Evolutionary conservation across 2,329 filamentous ascomycete species (phyloP), one percentile per base, ranked within the genome.

Genomic region (Fusarium equiseti): DNA sequence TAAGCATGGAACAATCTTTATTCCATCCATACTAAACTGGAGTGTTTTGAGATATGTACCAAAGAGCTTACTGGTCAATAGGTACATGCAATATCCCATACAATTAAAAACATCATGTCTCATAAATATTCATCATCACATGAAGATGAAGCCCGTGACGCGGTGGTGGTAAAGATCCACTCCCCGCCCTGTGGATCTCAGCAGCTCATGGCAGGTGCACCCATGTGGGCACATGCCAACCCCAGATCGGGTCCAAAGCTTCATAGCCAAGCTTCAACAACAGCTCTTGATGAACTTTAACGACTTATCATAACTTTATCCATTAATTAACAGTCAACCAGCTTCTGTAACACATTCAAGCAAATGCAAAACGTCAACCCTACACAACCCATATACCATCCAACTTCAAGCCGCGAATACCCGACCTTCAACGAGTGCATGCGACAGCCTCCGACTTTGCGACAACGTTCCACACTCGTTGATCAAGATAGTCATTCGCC

Each of bases 161-260:
- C 52, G 44, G 32, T 58, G 3, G 44, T 48, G 31, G 59, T 67
- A 54, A 44, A 55, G 62, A 59, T 68, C 68, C 68, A 71, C 64
- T 64, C 68, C 68, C 59, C 59, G 43, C 68, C 46, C 46, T 54
- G 59, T 65, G 59, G 68, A 71, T 61, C 68, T 59, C 63, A 44
- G 62, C 45, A 68, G 67, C 52, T 70, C 48, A 67, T 68, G 63
- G 68, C 68, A 71, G 63, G 68, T 69, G 64, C 63, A 70, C 68
- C 59, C 59, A 71, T 26, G 59, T 68, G 62, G 59, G 64, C 68
- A 72, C 68, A 71, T 71, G 68, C 68, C 68, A 69, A 71, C 68
- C 63, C 63, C 65, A 32, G 63, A 57, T 61, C 52, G 63, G 65
- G 32, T 63, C 51, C 58, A 68, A 46, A 68, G 63, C 63, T 68